Evolutionary conservation across 2,329 filamentous ascomycete genomes (phyloP).

Genomic region (Podosphaera leucotricha): DNA sequence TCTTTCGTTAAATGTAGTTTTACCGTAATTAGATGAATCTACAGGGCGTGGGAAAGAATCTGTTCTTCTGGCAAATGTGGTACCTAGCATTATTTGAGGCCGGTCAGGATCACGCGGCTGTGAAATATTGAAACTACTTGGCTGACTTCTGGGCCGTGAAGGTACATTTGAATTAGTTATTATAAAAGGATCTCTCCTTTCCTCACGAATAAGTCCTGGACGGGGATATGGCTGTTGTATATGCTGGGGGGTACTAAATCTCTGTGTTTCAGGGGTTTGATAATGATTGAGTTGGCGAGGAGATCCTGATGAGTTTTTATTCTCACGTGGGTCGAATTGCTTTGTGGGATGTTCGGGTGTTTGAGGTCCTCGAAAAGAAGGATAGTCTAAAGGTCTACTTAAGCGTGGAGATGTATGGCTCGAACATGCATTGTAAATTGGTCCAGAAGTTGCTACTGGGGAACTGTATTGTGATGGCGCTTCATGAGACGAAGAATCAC

Average conservation of each 20-base stretch:
- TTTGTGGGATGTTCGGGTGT: slow-evolving; percentile 45
- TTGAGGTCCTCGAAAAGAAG: slow-evolving; percentile 39
- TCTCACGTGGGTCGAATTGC: slow-evolving; percentile 19
- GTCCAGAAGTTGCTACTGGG: slow-evolving; percentile 16
- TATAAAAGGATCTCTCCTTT: slow-evolving; percentile 18
- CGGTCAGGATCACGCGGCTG: slow-evolving; percentile 23
- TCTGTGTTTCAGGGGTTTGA: slow-evolving; percentile 31
- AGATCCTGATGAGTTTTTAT: slow-evolving; percentile 15
- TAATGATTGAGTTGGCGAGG: slow-evolving; percentile 20
- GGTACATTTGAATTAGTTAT: slow-evolving; percentile 11
- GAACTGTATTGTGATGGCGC: slow-evolving; percentile 24
- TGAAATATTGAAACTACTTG: slow-evolving; percentile 14
- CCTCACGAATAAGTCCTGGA: slow-evolving; percentile 25
- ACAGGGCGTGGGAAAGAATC: slow-evolving; percentile 4
- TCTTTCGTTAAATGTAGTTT: slow-evolving; percentile 10
- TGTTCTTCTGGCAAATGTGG: slow-evolving; percentile 8
- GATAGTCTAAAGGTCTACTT: slow-evolving; percentile 32
- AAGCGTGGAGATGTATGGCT: slow-evolving; percentile 17
- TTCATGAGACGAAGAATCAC: slow-evolving; percentile 25
- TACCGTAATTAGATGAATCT: slow-evolving; percentile 12
- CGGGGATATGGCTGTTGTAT: slow-evolving; percentile 21
- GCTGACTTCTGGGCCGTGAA: slow-evolving; percentile 16
- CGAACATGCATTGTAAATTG: slow-evolving; percentile 16
- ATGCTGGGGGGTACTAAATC: slow-evolving; percentile 36
- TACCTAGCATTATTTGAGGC: slow-evolving; percentile 4